These are phyloP conservation scores for Aspergillus cavernicola DNA, from an alignment of 495 filamentous ascomycete genomes.

Conservation along the genomic window DNA sequence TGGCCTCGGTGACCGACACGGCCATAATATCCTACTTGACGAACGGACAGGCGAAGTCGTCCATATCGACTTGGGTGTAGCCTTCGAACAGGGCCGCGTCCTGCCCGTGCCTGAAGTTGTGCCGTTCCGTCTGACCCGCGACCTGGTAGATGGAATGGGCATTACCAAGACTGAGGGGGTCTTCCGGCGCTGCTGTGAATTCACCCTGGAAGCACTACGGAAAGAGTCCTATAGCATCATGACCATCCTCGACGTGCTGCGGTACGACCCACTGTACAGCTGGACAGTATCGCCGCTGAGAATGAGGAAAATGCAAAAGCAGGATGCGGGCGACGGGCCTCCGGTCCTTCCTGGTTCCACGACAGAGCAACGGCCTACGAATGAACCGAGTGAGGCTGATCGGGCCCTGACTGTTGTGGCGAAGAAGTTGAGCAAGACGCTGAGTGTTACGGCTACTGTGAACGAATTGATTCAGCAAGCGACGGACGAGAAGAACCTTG, in stretches of 20 bases:
- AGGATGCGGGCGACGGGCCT: constrained; percentile 45
- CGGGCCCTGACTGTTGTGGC: constrained; percentile 85
- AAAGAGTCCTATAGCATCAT: constrained; percentile 93
- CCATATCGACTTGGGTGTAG: constrained; percentile 94
- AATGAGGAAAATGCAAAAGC: constrained; percentile 70
- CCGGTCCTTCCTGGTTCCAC: constrained; percentile 29
- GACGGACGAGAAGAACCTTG: constrained; percentile 87
- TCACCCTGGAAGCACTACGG: constrained; percentile 87
- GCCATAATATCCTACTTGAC: constrained; percentile 94
- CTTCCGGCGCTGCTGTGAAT: constrained; percentile 94
- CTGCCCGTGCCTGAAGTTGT: constrained; percentile 92
- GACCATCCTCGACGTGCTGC: constrained; percentile 92
- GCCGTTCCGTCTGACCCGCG: constrained; percentile 90
- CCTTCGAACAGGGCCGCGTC: constrained; percentile 92
- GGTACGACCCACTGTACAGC: constrained; percentile 92
- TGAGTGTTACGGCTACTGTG: constrained; percentile 92
- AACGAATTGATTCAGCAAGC: constrained; percentile 97
- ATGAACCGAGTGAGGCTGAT: constrained; percentile 88
- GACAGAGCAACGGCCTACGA: constrained; percentile 45
- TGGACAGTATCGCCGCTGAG: constrained; percentile 93
- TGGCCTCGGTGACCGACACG: constrained; percentile 93
- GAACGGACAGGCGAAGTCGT: constrained; percentile 87
- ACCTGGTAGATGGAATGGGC: constrained; percentile 96
- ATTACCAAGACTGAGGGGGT: constrained; percentile 94
- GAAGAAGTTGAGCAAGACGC: constrained; percentile 88